A percentile compares a stretch with the other conserved stretches of the same genome.
Conservation (phyloP, 208 protist genomes). For the Acanthamoeba healyi region DNA sequence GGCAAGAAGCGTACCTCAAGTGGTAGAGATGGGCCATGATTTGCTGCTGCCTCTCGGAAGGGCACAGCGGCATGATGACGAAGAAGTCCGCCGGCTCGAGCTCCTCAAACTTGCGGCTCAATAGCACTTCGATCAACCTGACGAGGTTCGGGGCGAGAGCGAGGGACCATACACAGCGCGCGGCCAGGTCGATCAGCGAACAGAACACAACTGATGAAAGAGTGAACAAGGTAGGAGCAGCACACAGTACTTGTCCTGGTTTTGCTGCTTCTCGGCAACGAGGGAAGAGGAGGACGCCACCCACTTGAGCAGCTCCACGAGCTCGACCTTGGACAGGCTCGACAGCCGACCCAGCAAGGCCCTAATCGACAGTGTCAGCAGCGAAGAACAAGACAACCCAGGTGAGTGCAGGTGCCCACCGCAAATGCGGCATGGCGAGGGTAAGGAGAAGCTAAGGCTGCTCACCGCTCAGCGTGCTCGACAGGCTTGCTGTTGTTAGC, state of each 20-base stretch:
- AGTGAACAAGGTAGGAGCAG: background rate
- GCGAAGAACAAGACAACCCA: background rate
- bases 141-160: background rate
- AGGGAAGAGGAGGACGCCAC: background rate
- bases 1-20: background rate
- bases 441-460: too few relatives aligned
- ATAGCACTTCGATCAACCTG: background rate
- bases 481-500: slow-evolving; percentile 57
- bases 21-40: slow-evolving; percentile 45
- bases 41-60: background rate
- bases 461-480: slow-evolving; percentile 19
- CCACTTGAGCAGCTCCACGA: slow-evolving; percentile 25
- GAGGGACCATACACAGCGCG: too few relatives aligned
- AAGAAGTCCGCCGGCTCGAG: slow-evolving; percentile 8
- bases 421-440: too few relatives aligned
- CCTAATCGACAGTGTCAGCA: background rate
- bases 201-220: too few relatives aligned
- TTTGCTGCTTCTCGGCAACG: slow-evolving; percentile 14
- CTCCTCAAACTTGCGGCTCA: slow-evolving; percentile 26
- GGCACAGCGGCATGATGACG: background rate
- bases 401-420: background rate
- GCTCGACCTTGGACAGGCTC: background rate
- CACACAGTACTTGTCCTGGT: slow-evolving; percentile 1
- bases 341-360: background rate
- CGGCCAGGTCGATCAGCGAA: too few relatives aligned